A percentile compares a stretch with the other conserved stretches of the same genome.
Evolutionary conservation across 352 stramenopile species (phyloP).

Genomic region (Pythium aristosporum): DNA sequence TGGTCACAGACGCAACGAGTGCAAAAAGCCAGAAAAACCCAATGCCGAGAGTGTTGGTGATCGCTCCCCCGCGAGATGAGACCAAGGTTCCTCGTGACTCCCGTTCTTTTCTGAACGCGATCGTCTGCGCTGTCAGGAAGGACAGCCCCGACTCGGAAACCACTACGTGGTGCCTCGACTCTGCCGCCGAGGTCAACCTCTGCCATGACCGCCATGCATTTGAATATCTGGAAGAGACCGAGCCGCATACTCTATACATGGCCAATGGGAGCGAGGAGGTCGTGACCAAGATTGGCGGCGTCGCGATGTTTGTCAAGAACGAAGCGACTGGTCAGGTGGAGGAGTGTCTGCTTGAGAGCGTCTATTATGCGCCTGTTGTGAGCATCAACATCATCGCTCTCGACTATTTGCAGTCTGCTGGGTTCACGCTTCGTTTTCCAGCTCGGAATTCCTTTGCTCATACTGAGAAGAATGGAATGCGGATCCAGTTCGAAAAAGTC

Average conservation of each 20-base stretch:
- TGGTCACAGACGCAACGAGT: not conserved
- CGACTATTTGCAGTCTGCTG: not conserved
- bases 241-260: conserved; percentile 1
- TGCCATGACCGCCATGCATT: not conserved
- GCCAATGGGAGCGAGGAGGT: conserved; percentile 1
- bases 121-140: not conserved
- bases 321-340: not conserved
- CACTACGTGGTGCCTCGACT: not conserved
- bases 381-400: not conserved
- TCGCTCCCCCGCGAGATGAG: no score
- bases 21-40: no score
- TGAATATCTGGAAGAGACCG: not conserved
- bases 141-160: not conserved
- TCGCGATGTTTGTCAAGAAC: not conserved
- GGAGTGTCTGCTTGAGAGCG: not conserved
- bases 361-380: not conserved
- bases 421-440: not conserved
- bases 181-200: not conserved
- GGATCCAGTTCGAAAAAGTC: no score
- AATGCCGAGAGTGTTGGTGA: no score
- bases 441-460: no score
- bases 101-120: no score
- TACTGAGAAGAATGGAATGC: not conserved
- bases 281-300: not conserved
- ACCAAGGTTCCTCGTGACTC: no score